phyloP scores from a whole-genome alignment of 345 rosid species.

The Microcos paniculata region DNA sequence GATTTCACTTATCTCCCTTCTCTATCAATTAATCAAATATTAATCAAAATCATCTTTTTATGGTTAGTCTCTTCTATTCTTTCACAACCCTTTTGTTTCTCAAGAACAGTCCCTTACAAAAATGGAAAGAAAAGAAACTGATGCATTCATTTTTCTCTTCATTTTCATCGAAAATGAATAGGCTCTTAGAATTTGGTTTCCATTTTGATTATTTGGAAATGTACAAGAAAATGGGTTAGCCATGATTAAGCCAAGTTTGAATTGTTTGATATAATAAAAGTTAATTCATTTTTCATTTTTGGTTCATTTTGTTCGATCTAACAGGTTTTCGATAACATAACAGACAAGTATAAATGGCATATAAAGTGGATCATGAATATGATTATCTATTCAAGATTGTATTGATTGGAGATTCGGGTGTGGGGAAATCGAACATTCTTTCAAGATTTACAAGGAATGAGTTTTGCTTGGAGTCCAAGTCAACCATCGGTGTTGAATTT shows the following conservation, averaged over 20 bases:
- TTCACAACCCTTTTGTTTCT: not conserved
- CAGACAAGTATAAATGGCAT: constrained; percentile 40
- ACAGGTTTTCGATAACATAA: constrained; percentile 7
- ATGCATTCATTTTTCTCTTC: not conserved
- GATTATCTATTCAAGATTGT: constrained; percentile 68
- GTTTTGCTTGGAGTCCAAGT: constrained; percentile 64
- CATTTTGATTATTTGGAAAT: not conserved
- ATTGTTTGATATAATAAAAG: not conserved
- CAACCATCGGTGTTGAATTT: constrained; percentile 72
- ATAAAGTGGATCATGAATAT: constrained; percentile 65
- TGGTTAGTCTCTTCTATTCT: constrained; percentile 23
- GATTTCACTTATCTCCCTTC: not conserved
- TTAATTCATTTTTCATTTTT: not conserved
- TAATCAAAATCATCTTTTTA: constrained; percentile 4
- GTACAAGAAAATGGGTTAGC: not conserved
- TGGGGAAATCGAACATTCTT: constrained; percentile 71
- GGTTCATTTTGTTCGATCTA: not conserved
- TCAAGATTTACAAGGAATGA: constrained; percentile 69
- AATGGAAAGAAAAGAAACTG: not conserved
- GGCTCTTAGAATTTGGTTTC: not conserved
- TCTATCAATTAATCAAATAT: not conserved
- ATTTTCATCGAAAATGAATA: not conserved
- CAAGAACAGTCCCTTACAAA: not conserved
- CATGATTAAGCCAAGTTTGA: not conserved
- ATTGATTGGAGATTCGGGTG: constrained; percentile 69